Evolutionary conservation across 805 yeast genomes (phyloP), one percentile per base, ranked within the genome.

Genomic region (Ogataea pini): DNA sequence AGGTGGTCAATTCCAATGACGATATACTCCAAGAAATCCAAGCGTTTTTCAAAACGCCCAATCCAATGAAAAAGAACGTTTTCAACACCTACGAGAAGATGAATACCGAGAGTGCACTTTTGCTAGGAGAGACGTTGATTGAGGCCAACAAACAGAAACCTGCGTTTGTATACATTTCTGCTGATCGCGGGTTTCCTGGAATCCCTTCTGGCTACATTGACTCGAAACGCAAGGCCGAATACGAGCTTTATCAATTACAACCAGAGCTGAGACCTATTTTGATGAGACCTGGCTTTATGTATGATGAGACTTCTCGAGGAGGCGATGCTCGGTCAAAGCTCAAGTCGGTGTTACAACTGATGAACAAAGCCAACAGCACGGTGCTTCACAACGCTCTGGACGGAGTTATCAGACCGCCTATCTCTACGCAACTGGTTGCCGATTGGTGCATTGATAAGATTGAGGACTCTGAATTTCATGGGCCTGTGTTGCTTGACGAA

Each of bases 241-340:
- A 65, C 19, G 84, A 79, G 55, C 64, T 81, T 17, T 59, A 59
- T 24, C 60, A 62, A 42, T 44, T 64, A 47, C 63, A 72, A 22
- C 69, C 78, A 17, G 68, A 72, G n/a, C 61, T 87, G 19, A 75
- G 92, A 48, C 71, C 85, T 0, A 79, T 90, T 1, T 63, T 86
- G 13, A 52, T 87, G 67, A 75, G 96, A 51, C 97, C 97, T 0
- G 95, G 95, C 0, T 80, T 89, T 57, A 83, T 90, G 90, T 86
- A 70, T 59, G 95, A 88, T 60, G 79, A 73, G 31, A 27, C 61
- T 2, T 54, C 61, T 7, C 53, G 59, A 6, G 55, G 48, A 13
- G 57, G 60, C 27, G 69, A 69, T 41, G 57, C 66, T 20, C 66
- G 88, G 47, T 66, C 70, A 10, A 48, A 69, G 1, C 51, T 84